These are phyloP conservation scores for Lipomyces chichibuensis DNA, from an alignment of 805 yeast genomes.

Conservation along the genomic window DNA sequence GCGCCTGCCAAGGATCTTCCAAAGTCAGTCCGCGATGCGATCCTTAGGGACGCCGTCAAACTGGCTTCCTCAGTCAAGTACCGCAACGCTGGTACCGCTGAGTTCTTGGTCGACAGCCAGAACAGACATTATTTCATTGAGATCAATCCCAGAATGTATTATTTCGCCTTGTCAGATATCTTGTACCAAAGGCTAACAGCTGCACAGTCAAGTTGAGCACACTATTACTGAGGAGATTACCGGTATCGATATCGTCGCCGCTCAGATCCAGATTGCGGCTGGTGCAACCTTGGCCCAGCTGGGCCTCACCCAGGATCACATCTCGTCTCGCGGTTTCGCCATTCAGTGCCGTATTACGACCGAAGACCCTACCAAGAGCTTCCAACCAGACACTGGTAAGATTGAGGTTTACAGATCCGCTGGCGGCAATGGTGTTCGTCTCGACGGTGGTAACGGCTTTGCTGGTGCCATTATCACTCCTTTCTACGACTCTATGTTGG, in stretches of 20 bases:
- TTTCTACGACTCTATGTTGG: slow-evolving; percentile 97
- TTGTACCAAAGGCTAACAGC: neutral
- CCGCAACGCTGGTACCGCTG: slow-evolving; percentile 98
- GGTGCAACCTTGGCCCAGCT: slow-evolving; percentile 92
- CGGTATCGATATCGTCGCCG: slow-evolving; percentile 96
- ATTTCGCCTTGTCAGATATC: neutral
- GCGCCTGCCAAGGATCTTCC: slow-evolving; percentile 97
- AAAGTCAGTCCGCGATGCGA: slow-evolving; percentile 80
- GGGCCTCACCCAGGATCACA: slow-evolving; percentile 90
- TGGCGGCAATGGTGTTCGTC: slow-evolving; percentile 98
- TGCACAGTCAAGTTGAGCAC: slow-evolving; percentile 83
- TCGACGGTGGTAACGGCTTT: slow-evolving; percentile 98
- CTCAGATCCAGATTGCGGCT: slow-evolving; percentile 98
- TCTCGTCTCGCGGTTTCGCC: slow-evolving; percentile 95
- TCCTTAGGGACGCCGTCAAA: slow-evolving; percentile 90
- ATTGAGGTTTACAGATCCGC: slow-evolving; percentile 97
- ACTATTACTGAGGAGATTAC: slow-evolving; percentile 98
- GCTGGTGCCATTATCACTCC: slow-evolving; percentile 97
- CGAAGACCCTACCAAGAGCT: slow-evolving; percentile 93
- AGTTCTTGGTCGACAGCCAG: slow-evolving; percentile 88
- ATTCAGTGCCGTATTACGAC: slow-evolving; percentile 99
- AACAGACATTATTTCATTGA: slow-evolving; percentile 97
- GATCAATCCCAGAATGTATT: slow-evolving; percentile 84
- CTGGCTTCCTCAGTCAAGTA: slow-evolving; percentile 87
- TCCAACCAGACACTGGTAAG: slow-evolving; percentile 98